These are phyloP conservation scores for Phytophthora melonis DNA, from an alignment of 352 stramenopile species.

Conservation along the genomic window DNA sequence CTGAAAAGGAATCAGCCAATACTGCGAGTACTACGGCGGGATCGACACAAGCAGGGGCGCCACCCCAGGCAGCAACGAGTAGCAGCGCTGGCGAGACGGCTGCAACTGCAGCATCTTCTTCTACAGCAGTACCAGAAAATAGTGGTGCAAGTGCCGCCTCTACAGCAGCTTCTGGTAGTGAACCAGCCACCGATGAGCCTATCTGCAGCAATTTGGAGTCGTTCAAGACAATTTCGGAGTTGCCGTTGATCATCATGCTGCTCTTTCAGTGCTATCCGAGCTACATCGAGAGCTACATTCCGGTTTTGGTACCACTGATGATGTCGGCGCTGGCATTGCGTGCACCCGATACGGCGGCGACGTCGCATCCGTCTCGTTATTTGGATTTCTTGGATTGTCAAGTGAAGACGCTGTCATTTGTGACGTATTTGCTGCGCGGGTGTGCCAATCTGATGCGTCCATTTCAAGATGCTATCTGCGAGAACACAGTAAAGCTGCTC, in stretches of 20 bases:
- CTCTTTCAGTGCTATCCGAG: constrained; percentile 98
- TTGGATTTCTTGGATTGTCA: constrained; percentile 95
- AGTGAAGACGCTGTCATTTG: constrained; percentile 98
- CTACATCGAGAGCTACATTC: constrained; percentile 96
- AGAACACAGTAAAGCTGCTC: constrained; percentile 95
- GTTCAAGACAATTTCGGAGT: constrained; percentile 97
- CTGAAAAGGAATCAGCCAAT: constrained; percentile 8
- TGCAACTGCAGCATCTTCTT: constrained; percentile 12
- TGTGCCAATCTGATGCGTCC: constrained; percentile 94
- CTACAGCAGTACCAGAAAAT: constrained; percentile 19
- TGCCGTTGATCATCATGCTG: constrained; percentile 98
- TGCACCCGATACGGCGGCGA: constrained; percentile 66
- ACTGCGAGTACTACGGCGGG: constrained; percentile 8
- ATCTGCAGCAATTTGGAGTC: constrained; percentile 91
- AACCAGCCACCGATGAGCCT: constrained; percentile 45
- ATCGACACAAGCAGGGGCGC: constrained; percentile 7
- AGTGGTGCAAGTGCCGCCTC: constrained; percentile 11
- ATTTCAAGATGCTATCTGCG: constrained; percentile 95
- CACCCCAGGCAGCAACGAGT: constrained; percentile 13
- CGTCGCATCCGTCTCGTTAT: constrained; percentile 75
- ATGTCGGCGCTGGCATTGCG: constrained; percentile 94
- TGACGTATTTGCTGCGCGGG: constrained; percentile 96
- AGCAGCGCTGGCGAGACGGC: constrained; percentile 5
- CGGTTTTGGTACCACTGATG: constrained; percentile 97
- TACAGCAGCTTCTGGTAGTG: constrained; percentile 6